Evolutionary conservation across 139 green algal species (phyloP).

Genomic region (Picochlorum costavermella): DNA sequence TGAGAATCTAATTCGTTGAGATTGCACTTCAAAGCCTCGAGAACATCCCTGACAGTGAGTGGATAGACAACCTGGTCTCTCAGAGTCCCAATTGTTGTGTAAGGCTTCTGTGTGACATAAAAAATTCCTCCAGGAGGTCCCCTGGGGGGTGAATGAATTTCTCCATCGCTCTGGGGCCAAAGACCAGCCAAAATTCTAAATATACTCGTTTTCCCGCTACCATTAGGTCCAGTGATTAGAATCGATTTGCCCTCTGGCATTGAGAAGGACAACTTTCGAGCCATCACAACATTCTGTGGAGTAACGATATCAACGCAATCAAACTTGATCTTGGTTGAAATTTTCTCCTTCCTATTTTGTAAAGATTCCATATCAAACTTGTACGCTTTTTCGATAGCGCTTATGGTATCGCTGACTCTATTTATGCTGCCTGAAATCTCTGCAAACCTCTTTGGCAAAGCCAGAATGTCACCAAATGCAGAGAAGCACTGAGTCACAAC

Average conservation of each 20-base stretch:
- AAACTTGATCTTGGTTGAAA: conserved; percentile 13
- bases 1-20: conserved; percentile 28
- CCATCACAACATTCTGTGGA: conserved; percentile 39
- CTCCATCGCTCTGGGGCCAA: conserved; percentile 41
- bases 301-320: conserved; percentile 39
- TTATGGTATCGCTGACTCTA: conserved; percentile 43
- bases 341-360: not conserved
- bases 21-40: not conserved
- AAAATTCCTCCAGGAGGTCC: conserved; percentile 30
- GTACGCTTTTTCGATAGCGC: conserved; percentile 39
- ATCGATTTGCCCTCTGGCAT: conserved; percentile 33
- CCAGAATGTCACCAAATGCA: conserved; percentile 65
- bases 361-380: conserved; percentile 9
- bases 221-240: conserved; percentile 53
- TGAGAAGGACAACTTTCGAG: conserved; percentile 31
- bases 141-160: conserved; percentile 15
- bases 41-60: conserved; percentile 25
- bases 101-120: conserved; percentile 56
- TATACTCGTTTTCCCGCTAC: conserved; percentile 43
- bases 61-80: conserved; percentile 57
- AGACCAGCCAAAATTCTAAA: conserved; percentile 48
- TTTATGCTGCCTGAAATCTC: conserved; percentile 55
- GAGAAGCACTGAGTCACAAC: conserved; percentile 67
- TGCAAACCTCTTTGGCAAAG: conserved; percentile 53
- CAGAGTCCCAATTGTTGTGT: conserved; percentile 54